Percentiles rank a stretch among this genome's conserved stretches.
Conservation (phyloP, 2,329 filamentous ascomycete genomes). For the Ceratocystis destructans region DNA sequence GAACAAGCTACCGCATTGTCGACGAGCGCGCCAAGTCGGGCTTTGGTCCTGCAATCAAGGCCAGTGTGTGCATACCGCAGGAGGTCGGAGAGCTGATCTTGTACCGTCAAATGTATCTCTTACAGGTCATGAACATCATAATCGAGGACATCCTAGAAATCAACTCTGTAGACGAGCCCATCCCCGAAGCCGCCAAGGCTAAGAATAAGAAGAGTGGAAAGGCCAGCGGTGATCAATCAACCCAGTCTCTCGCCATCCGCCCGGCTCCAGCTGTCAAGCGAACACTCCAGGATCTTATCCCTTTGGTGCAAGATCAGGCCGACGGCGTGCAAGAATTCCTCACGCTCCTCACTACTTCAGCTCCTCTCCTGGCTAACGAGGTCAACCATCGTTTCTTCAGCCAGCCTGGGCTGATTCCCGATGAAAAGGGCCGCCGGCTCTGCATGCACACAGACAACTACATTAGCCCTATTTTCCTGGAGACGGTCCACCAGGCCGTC, state of each 20-base stretch:
- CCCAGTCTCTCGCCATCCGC: conserved; percentile 27
- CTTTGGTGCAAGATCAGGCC: conserved; percentile 27
- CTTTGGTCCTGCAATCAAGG: conserved; percentile 22
- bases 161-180: conserved; percentile 25
- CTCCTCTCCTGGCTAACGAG: conserved; percentile 25
- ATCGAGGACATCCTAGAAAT: conserved; percentile 32
- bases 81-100: conserved; percentile 29
- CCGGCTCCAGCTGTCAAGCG: conserved; percentile 23
- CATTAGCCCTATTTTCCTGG: conserved; percentile 32
- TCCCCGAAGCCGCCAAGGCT: neutral
- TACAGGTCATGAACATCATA: conserved; percentile 30
- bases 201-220: conserved; percentile 8
- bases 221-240: conserved; percentile 20
- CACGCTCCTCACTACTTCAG: conserved; percentile 25
- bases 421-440: conserved; percentile 32
- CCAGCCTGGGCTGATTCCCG: conserved; percentile 31
- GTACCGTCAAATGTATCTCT: conserved; percentile 27
- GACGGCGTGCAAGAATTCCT: conserved; percentile 27
- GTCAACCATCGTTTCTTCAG: conserved; percentile 30
- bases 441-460: conserved; percentile 30
- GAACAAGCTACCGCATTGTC: conserved; percentile 25
- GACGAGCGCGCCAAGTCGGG: neutral
- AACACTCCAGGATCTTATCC: conserved; percentile 25
- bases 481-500: conserved; percentile 28
- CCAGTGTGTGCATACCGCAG: conserved; percentile 24